Percentiles rank a stretch among this genome's conserved stretches.
These are phyloP conservation scores for Solanum neorickii DNA, from an alignment of 257 asterid species.

Conservation along the genomic window DNA sequence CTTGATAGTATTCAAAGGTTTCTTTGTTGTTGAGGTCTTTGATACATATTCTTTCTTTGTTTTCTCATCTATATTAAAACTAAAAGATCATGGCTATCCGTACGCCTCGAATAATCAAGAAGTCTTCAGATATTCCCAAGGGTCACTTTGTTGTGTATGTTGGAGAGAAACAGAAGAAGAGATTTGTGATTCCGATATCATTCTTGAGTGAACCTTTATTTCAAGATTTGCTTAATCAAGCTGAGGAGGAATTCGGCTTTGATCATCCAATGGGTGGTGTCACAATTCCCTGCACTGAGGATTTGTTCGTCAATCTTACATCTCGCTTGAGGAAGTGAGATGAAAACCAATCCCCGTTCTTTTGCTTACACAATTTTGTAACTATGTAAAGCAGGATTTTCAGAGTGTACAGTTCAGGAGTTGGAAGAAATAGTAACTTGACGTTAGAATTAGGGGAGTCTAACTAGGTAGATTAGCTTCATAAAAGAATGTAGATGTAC, in stretches of 20 bases:
- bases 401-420: neutral
- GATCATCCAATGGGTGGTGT: neutral
- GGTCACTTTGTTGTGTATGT: slow-evolving; percentile 46
- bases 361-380: neutral
- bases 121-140: slow-evolving; percentile 21
- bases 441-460: neutral
- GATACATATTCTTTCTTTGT: neutral
- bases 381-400: neutral
- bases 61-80: neutral
- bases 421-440: neutral
- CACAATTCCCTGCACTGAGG: slow-evolving; percentile 42
- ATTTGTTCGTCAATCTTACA: slow-evolving; percentile 21
- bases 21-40: neutral
- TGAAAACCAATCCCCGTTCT: neutral
- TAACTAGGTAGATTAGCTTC: neutral
- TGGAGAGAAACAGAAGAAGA: slow-evolving; percentile 25
- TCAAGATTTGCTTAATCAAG: neutral
- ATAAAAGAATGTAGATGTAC: neutral
- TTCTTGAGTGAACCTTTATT: neutral
- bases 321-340: slow-evolving; percentile 5
- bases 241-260: neutral
- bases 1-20: neutral
- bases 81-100: neutral
- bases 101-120: neutral
- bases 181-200: slow-evolving; percentile 20